Evolutionary conservation across 176 grass and related monocot genomes (phyloP).

Genomic region (Alopecurus myosuroides): DNA sequence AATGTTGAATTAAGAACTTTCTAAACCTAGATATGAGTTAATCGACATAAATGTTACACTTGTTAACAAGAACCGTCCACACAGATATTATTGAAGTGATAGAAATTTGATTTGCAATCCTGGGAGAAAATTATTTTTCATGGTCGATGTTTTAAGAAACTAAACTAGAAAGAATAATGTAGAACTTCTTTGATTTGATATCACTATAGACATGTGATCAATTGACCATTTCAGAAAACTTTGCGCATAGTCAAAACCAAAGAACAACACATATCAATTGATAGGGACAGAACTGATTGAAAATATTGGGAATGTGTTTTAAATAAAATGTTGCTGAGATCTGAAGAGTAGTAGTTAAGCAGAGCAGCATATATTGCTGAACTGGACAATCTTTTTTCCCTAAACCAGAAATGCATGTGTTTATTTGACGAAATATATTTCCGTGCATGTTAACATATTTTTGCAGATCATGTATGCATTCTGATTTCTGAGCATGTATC

Average conservation of each 20-base stretch:
- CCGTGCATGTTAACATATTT: neutral
- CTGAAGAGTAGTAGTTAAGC: neutral
- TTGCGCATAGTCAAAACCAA: neutral
- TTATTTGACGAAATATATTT: neutral
- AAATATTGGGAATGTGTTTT: neutral
- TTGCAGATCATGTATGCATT: neutral
- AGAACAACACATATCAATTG: slow-evolving; percentile 17
- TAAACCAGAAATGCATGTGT: neutral
- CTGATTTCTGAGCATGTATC: neutral
- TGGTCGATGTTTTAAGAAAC: neutral
- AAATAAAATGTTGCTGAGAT: neutral
- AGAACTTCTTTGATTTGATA: neutral
- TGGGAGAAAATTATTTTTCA: neutral
- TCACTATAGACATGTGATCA: slow-evolving; percentile 18
- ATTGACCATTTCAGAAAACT: slow-evolving; percentile 12
- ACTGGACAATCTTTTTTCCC: neutral
- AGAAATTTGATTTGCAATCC: neutral
- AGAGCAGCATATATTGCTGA: neutral
- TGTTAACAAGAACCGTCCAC: neutral
- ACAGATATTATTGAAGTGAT: neutral
- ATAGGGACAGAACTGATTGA: neutral
- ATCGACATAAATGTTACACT: neutral
- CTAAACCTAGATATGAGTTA: neutral
- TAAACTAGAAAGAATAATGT: neutral
- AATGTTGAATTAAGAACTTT: neutral